Base-by-base conservation (phyloP, 805 yeast genomes). In the Monosporozyma unispora region DNA sequence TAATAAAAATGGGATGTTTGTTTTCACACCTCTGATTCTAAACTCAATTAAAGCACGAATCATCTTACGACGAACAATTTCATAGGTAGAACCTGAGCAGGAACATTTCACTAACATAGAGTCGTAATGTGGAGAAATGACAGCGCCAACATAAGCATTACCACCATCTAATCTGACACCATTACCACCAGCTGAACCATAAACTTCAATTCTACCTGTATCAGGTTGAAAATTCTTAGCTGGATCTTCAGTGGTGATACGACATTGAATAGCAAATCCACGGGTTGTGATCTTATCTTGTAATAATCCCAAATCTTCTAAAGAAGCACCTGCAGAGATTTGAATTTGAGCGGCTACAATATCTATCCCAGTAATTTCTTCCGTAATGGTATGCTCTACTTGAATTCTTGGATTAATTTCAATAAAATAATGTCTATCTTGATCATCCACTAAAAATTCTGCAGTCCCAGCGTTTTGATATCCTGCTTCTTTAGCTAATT, bases 101-200 rank as follows among this genome's bases (percentile, higher is more conserved):
- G 96, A 81, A 70, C 99, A 91, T 72, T 91, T 91, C 57, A 91
- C 99, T 77, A 91, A 79, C 96, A 91, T 86, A 37, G 97, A 90
- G 72, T 91, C 99, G 72, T 91, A 91, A 71, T 88, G 96, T 39
- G 99, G 99, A 31, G 96, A 84, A 58, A 91, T 93, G 57, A 93
- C 82, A 21, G 97, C 86, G 55, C 99, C 99, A 11, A 96, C 95
- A 69, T 88, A 91, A 3, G 96, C 97, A 67, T 91, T 91, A 72
- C 98, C 98, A 73, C 99, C 99, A 64, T 91, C 99, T 59, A 93
- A 77, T 74, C 99, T 83, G 45, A 93, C 97, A 70, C 99, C 99
- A 66, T 93, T 93, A 76, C 99, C 99, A 72, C 99, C 99, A 19
- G 98, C 87, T 44, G 97, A 89, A 69, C 98, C 82, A 76, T 91